Evolutionary conservation across 139 green algal species (phyloP).

Genomic region (Nannochloris sp.): DNA sequence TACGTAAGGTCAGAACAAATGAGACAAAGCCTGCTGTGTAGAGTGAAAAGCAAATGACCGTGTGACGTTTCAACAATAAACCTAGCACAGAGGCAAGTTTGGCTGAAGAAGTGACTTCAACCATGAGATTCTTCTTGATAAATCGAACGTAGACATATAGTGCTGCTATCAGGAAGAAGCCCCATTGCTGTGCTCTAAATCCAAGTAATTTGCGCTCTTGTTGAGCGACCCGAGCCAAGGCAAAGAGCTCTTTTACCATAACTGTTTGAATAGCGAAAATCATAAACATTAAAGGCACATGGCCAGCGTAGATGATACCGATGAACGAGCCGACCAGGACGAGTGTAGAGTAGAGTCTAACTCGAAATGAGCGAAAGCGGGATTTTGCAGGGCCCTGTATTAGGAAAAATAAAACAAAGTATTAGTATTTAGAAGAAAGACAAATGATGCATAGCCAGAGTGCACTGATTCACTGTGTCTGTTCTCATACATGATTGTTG

Average conservation of each 20-base stretch:
- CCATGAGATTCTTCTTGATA: slow-evolving; percentile 79
- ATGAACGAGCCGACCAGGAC: slow-evolving; percentile 68
- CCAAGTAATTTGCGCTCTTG: slow-evolving; percentile 52
- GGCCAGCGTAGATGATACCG: slow-evolving; percentile 60
- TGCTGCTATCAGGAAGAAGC: slow-evolving; percentile 81
- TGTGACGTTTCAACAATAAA: slow-evolving; percentile 63
- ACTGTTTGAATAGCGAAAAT: slow-evolving; percentile 70
- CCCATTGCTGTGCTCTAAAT: slow-evolving; percentile 78
- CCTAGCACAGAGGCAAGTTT: slow-evolving; percentile 46
- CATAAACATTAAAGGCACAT: slow-evolving; percentile 78
- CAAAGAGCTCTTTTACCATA: slow-evolving; percentile 78
- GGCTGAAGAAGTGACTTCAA: slow-evolving; percentile 57
- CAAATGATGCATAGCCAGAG: too few species aligned
- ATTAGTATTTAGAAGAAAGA: background rate
- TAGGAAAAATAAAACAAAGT: slow-evolving; percentile 1
- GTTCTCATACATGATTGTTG: too few species aligned
- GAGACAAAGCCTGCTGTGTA: slow-evolving; percentile 78
- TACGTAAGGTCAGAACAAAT: slow-evolving; percentile 91
- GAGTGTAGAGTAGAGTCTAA: slow-evolving; percentile 62
- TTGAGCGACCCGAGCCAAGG: slow-evolving; percentile 55
- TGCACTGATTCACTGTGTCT: too few species aligned
- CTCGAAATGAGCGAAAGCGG: slow-evolving; percentile 48
- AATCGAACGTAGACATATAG: slow-evolving; percentile 93
- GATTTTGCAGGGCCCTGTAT: background rate
- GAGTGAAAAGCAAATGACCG: slow-evolving; percentile 67